A percentile compares a stretch with the other conserved stretches of the same genome.
phyloP scores from a whole-genome alignment of 2,329 filamentous ascomycete species.

The Penicillium janthinellum region DNA sequence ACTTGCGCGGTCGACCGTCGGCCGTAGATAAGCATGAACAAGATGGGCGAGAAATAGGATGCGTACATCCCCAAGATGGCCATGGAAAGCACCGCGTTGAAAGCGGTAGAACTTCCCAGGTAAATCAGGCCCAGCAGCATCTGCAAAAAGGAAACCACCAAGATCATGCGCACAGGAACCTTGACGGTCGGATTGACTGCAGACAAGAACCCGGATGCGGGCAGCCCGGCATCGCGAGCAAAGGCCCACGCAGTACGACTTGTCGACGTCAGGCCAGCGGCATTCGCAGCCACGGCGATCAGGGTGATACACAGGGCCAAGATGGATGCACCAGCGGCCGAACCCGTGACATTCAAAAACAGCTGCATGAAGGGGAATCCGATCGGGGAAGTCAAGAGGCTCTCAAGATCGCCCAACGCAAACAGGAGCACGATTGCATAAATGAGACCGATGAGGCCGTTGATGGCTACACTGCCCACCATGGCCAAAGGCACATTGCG shows the following conservation, averaged over 20 bases:
- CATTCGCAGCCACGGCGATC: constrained; percentile 21
- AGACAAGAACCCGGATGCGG: constrained; percentile 45
- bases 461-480: constrained; percentile 40
- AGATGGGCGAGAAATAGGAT: constrained; percentile 51
- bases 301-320: constrained; percentile 18
- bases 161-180: constrained; percentile 50
- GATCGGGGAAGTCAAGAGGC: constrained; percentile 43
- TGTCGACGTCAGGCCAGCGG: constrained; percentile 22
- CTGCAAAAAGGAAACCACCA: constrained; percentile 48
- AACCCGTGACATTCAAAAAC: constrained; percentile 26
- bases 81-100: constrained; percentile 48
- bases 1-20: constrained; percentile 5
- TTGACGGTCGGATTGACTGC: constrained; percentile 45
- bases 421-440: constrained; percentile 50
- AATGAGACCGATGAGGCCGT: constrained; percentile 50
- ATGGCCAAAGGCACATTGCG: constrained; percentile 38
- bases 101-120: constrained; percentile 46
- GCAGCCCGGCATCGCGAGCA: constrained; percentile 54
- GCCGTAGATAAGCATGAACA: constrained; percentile 33
- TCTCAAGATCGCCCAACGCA: constrained; percentile 44
- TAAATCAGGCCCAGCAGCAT: constrained; percentile 52
- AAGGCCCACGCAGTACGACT: constrained; percentile 50
- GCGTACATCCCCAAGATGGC: constrained; percentile 53
- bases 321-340: constrained; percentile 16
- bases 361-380: constrained; percentile 51